These are phyloP conservation scores for Helotiales sp. DNA, from an alignment of 2,329 filamentous ascomycete species.

Conservation along the genomic window DNA sequence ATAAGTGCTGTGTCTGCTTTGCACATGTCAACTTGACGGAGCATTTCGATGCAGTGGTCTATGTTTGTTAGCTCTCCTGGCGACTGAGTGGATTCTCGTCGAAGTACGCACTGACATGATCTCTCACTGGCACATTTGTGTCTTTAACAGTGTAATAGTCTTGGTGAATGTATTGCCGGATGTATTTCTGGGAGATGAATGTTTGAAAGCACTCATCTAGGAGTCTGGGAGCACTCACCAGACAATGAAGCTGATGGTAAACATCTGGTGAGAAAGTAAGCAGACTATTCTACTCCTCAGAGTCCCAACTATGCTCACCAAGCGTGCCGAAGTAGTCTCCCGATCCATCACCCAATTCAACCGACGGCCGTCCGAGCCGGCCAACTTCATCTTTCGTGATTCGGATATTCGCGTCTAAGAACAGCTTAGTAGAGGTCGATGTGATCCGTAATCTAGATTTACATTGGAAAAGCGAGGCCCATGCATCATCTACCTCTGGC, in stretches of 20 bases:
- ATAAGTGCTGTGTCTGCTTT: slow-evolving; percentile 2
- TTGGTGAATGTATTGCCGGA: slow-evolving; percentile 3
- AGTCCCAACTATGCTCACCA: neutral
- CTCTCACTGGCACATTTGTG: neutral
- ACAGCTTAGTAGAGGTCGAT: neutral
- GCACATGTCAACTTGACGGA: slow-evolving; percentile 8
- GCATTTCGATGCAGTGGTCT: slow-evolving; percentile 11
- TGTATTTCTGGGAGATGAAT: neutral
- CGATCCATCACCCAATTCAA: neutral
- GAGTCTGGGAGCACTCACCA: neutral
- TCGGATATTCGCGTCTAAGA: neutral
- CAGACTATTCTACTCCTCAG: neutral
- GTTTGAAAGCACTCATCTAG: neutral
- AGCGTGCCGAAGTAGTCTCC: slow-evolving; percentile 8
- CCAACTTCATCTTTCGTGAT: neutral
- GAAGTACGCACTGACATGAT: neutral
- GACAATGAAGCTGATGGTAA: neutral
- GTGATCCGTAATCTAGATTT: neutral
- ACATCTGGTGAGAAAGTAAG: neutral
- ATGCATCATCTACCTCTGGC: slow-evolving; percentile 5
- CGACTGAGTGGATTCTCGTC: neutral
- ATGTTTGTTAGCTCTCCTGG: neutral
- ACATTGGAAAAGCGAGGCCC: neutral
- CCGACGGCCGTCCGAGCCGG: neutral
- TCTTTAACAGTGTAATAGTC: slow-evolving; percentile 4